Evolutionary conservation across 495 filamentous ascomycete genomes (phyloP).

Genomic region (Delitschia confertaspora): DNA sequence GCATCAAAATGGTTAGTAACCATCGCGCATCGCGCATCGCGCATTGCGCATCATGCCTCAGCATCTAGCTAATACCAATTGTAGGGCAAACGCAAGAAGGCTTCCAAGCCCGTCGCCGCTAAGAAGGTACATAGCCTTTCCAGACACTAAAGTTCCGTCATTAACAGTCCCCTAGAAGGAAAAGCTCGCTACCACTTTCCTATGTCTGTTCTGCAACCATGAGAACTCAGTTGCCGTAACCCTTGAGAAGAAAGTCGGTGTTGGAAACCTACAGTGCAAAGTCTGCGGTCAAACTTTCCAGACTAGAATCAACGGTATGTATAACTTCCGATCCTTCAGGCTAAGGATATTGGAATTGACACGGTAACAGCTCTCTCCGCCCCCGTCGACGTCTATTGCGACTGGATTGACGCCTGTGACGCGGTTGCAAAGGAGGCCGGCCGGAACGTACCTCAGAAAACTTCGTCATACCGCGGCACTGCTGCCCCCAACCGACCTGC

Average conservation of each 20-base stretch:
- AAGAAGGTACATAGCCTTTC: slow-evolving; percentile 56
- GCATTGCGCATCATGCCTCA: not conserved
- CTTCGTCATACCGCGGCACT: slow-evolving; percentile 11
- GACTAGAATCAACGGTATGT: slow-evolving; percentile 82
- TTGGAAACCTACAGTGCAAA: slow-evolving; percentile 80
- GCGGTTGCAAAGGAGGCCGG: slow-evolving; percentile 52
- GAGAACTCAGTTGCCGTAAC: slow-evolving; percentile 83
- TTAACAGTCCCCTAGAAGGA: slow-evolving; percentile 53
- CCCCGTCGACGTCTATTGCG: slow-evolving; percentile 89
- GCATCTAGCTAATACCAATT: not conserved
- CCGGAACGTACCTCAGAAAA: slow-evolving; percentile 1
- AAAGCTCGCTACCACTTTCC: slow-evolving; percentile 76
- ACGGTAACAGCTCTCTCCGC: slow-evolving; percentile 69
- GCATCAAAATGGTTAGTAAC: too few species aligned
- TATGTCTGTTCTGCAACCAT: slow-evolving; percentile 98
- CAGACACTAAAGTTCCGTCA: not conserved
- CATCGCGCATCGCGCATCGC: not conserved
- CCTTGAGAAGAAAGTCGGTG: slow-evolving; percentile 80
- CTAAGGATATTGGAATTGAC: not conserved
- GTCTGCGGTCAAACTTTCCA: slow-evolving; percentile 90
- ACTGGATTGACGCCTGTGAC: slow-evolving; percentile 98
- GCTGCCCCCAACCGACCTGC: slow-evolving; percentile 16
- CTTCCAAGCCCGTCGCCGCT: slow-evolving; percentile 68
- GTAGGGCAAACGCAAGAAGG: slow-evolving; percentile 90
- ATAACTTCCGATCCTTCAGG: not conserved